These are phyloP conservation scores for Aspergillus clavatus DNA, from an alignment of 2,329 filamentous ascomycete species.

Conservation along the genomic window DNA sequence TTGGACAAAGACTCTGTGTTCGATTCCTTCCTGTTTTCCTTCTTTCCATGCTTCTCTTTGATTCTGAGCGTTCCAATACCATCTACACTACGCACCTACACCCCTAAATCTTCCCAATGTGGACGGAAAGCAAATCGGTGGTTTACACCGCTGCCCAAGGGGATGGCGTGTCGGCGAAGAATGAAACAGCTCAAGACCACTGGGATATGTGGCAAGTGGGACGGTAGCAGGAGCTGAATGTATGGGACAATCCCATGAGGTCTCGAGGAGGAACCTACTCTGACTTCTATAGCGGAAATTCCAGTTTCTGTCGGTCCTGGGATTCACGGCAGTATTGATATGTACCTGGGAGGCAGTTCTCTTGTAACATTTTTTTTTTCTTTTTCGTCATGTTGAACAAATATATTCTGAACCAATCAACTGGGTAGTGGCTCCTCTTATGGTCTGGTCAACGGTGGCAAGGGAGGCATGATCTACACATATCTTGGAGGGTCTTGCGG, in stretches of 20 bases:
- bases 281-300: conserved; percentile 36
- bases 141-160: conserved; percentile 7
- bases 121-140: conserved; percentile 13
- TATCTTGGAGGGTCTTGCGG: conserved; percentile 48
- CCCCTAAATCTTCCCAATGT: no score
- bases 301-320: conserved; percentile 31
- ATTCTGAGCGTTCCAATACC: no score
- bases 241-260: no score
- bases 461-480: conserved; percentile 51
- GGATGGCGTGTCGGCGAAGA: conserved; percentile 6
- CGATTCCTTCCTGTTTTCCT: no score
- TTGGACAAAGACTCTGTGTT: no score
- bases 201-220: conserved; percentile 33
- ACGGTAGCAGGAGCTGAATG: conserved; percentile 29
- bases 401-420: not conserved
- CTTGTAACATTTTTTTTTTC: not conserved
- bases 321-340: conserved; percentile 32
- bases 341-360: conserved; percentile 31
- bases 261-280: no score
- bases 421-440: conserved; percentile 7
- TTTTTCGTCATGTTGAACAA: not conserved
- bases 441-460: conserved; percentile 44
- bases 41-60: not conserved
- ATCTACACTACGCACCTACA: no score
- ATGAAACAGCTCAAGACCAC: conserved; percentile 27